Evolutionary conservation across 305 asterid genomes (phyloP), one percentile per base, ranked within the genome.

Genomic region (Fraxinus greggii): DNA sequence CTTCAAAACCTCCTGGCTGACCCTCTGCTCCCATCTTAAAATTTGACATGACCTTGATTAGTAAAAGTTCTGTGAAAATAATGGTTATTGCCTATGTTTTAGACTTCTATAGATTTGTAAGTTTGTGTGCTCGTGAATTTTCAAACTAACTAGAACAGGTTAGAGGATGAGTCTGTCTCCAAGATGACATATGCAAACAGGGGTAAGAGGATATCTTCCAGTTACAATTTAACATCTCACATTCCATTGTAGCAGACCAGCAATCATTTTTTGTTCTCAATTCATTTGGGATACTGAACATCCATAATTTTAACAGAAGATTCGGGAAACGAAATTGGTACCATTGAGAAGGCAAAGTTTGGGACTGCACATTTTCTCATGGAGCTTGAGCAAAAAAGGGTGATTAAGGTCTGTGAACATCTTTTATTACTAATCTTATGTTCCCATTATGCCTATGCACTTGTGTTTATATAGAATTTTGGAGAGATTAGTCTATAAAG

Each of bases 321-420:
- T 63, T 3, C 76, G 42, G 90, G 84, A 84, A 38, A 85, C 38
- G 85, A 70, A 70, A 51, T 5, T 75, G 77, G 35, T 67, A 26
- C 24, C 28, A 56, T n/a, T 2, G 70, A 59, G 80, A 87, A 79
- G 84, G 83, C 91, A 19, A 82, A 83, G 72, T 80, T 89, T 72
- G 91, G 94, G 61, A 88, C 90, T 15, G 91, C 91, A 1, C 78
- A 78, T 75, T 91, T 81, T 72, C 91, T 89, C 5, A 75, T 89
- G 19, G 87, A 90, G 82, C 86, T 89, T 35, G 94, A 91, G 87
- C 82, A 83, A 33, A 87, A 35, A 69, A 83, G 94, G 82, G 75
- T 90, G 6, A 88, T 87, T 51, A 88, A 89, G 92, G 93, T 90
- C 40, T 9, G 81, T 74, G 26, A 63, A 35, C 76, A 38, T 67